A percentile compares a stretch with the other conserved stretches of the same genome.
Evolutionary conservation across 2,329 filamentous ascomycete species (phyloP).

Genomic region (Epichloe sylvatica): DNA sequence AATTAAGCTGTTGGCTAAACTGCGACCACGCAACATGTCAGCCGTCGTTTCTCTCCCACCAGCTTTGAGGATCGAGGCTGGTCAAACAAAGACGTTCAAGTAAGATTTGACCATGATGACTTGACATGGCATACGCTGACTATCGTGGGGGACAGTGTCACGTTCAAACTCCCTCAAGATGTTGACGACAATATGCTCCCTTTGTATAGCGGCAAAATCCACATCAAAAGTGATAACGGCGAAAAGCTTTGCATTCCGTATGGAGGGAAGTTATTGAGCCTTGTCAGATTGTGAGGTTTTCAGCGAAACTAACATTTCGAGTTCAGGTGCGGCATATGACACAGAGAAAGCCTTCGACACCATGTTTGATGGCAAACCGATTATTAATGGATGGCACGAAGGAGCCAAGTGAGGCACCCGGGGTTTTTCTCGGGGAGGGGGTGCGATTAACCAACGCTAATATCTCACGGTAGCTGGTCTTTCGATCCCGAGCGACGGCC

Average conservation of each 20-base stretch:
- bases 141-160: constrained; percentile 11
- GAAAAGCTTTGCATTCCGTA: constrained; percentile 30
- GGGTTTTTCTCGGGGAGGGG: background rate
- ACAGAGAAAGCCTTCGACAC: constrained; percentile 25
- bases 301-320: background rate
- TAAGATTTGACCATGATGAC: constrained; percentile 5
- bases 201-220: constrained; percentile 31
- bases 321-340: constrained; percentile 22
- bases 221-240: constrained; percentile 24
- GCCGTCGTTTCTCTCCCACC: constrained; percentile 18
- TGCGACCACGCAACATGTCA: constrained; percentile 16
- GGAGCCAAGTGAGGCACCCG: background rate
- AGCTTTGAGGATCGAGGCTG: constrained; percentile 15
- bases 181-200: constrained; percentile 23
- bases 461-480: constrained; percentile 15
- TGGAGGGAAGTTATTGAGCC: constrained; percentile 14
- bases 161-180: constrained; percentile 15
- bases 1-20: constrained; percentile 14
- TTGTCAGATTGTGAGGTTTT: background rate
- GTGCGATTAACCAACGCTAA: background rate
- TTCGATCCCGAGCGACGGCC: constrained; percentile 16
- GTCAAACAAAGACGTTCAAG: constrained; percentile 16
- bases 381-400: constrained; percentile 10
- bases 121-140: background rate
- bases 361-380: constrained; percentile 19